Base-by-base conservation (phyloP, 306 rosid species). In the Begonia loranthoides region DNA sequence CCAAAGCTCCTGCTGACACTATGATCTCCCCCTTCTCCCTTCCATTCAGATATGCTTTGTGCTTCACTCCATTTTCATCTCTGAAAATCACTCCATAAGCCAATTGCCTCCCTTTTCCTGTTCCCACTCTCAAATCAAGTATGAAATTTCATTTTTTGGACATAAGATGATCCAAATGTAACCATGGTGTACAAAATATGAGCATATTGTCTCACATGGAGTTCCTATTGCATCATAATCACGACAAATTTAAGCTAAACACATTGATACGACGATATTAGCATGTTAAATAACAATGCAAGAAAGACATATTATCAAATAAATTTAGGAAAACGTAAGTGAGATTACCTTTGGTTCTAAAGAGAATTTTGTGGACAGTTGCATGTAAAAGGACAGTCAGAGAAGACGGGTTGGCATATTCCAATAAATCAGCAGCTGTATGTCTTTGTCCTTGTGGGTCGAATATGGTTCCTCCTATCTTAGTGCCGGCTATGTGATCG, bases 401-500 rank as follows among this genome's bases (percentile, higher is more conserved):
- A 44, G 60, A 51, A 1, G 17, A 5, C 54, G 94, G 81, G n/a
- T 80, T 71, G 13, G 89, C 96, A 28, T 87, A 59, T 15, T 52
- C 13, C 9, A 87, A 57, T 9, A 82, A 73, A 65, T 87, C 87
- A 9, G 95, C 93, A 9, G 95, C 83, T 0, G 84, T 82, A 50
- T 87, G 94, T 41, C 96, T 63, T 19, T 24, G 57, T 4, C 89
- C 87, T 0, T 69, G 3, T 0, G 10, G 53, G 53, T 87, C 89
- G 45, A 87, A 87, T 19, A 82, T 82, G 51, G 87, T 77, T 1
- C 94, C 96, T 0, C 96, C 95, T n/a, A 82, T 57, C 54, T 87
- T 87, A 7, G 95, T 87, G 10, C 95, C 95, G 10, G 39, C 8
- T 8, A 79, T 54, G n/a, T 87, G 95, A 52, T 87, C 88, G 14